Evolutionary conservation across 2,329 filamentous ascomycete genomes (phyloP).

Genomic region (Fusarium cicatricum): DNA sequence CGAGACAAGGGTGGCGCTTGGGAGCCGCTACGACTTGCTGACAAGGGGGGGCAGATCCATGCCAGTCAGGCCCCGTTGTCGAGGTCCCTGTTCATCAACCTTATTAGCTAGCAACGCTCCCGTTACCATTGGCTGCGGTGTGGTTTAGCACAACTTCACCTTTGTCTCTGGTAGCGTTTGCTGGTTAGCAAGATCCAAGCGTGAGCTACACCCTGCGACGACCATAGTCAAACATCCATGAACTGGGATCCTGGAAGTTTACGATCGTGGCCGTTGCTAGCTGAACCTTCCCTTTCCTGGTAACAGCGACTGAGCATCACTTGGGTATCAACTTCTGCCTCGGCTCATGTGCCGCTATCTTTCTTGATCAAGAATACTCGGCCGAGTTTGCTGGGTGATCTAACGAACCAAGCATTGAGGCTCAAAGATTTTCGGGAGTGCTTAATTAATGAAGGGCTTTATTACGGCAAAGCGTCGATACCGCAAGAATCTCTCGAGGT

Average conservation of each 20-base stretch:
- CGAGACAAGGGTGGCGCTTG: conserved; percentile 20
- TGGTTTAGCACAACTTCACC: conserved; percentile 9
- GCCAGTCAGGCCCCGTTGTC: conserved; percentile 24
- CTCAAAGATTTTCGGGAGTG: too few relatives aligned
- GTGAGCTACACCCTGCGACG: conserved; percentile 6
- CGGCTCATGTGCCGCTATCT: neutral
- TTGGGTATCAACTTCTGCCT: conserved; percentile 6
- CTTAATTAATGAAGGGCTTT: too few relatives aligned
- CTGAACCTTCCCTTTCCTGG: neutral
- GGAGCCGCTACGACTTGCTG: conserved; percentile 20
- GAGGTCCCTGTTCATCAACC: conserved; percentile 26
- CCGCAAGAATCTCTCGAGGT: neutral
- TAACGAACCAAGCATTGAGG: too few relatives aligned
- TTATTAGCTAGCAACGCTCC: conserved; percentile 19
- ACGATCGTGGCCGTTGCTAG: conserved; percentile 7
- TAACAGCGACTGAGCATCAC: conserved; percentile 5
- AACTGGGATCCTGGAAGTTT: conserved; percentile 8
- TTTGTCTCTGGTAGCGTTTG: neutral
- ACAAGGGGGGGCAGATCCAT: conserved; percentile 31
- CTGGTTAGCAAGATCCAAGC: conserved; percentile 30
- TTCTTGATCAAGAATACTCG: neutral
- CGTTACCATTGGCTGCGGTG: conserved; percentile 18
- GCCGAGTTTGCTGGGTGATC: neutral
- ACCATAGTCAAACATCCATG: conserved; percentile 1
- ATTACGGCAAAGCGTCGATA: too few relatives aligned